Conservation (phyloP, 2,329 filamentous ascomycete species). For the Pyricularia grisea region DNA sequence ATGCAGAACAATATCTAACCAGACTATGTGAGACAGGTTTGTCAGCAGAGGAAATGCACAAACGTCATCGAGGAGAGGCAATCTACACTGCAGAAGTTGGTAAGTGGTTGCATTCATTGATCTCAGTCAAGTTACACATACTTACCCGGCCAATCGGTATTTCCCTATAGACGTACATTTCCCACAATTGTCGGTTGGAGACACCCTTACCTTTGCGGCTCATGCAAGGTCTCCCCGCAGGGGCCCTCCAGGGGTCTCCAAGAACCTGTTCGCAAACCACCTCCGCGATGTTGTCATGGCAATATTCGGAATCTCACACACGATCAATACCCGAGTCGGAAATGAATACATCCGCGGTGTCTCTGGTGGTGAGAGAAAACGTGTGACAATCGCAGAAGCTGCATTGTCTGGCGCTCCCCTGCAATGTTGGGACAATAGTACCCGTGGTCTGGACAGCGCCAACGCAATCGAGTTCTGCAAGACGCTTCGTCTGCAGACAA, state of each 20-base stretch:
- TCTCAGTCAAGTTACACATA: neutral
- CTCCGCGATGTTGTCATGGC: conserved; percentile 66
- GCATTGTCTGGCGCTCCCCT: conserved; percentile 48
- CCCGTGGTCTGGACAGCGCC: conserved; percentile 63
- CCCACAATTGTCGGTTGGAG: conserved; percentile 65
- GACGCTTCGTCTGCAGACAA: conserved; percentile 57
- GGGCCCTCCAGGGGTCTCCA: conserved; percentile 48
- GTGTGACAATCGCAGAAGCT: conserved; percentile 54
- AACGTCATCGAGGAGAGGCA: conserved; percentile 69
- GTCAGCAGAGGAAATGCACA: conserved; percentile 64
- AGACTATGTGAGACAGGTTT: conserved; percentile 36
- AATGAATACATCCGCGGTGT: conserved; percentile 70
- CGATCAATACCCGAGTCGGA: conserved; percentile 61
- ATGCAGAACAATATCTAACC: neutral
- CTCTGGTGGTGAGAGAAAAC: conserved; percentile 63
- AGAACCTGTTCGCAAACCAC: conserved; percentile 47
- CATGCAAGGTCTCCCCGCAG: conserved; percentile 55
- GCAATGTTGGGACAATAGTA: conserved; percentile 66
- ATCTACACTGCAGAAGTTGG: conserved; percentile 74
- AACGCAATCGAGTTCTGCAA: conserved; percentile 69
- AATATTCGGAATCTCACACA: conserved; percentile 66
- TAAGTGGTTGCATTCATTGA: neutral
- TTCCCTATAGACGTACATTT: conserved; percentile 58
- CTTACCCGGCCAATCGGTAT: neutral
- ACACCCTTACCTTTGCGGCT: conserved; percentile 72